phyloP scores from a whole-genome alignment of 106 monocot species.

The Xerophyta viscosa region DNA sequence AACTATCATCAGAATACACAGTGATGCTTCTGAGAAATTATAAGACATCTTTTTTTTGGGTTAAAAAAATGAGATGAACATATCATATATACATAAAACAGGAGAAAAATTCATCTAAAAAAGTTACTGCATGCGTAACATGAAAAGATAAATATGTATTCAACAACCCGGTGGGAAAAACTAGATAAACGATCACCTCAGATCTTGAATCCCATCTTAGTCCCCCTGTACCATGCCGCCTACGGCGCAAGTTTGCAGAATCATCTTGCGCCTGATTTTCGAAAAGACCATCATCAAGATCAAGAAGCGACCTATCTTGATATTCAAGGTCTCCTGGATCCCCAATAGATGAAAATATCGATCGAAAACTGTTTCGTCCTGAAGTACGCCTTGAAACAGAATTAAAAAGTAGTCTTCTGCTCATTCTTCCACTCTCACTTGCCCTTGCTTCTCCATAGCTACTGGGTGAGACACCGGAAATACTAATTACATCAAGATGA shows the following conservation, averaged over 20 bases:
- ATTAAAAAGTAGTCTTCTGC: constrained; percentile 68
- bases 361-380: constrained; percentile 20
- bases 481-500: constrained; percentile 57
- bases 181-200: constrained; percentile 41
- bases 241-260: constrained; percentile 15
- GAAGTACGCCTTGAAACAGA: constrained; percentile 53
- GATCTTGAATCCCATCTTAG: constrained; percentile 57
- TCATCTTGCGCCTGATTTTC: constrained; percentile 30
- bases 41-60: too few species aligned
- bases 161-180: constrained; percentile 18
- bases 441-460: constrained; percentile 14
- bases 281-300: constrained; percentile 42
- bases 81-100: too few species aligned
- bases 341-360: constrained; percentile 17
- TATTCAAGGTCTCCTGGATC: constrained; percentile 33
- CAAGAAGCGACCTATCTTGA: constrained; percentile 48
- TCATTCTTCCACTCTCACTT: constrained; percentile 33
- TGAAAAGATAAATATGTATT: constrained; percentile 10
- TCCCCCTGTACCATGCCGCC: constrained; percentile 27
- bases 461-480: constrained; percentile 27
- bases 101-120: too few species aligned
- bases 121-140: background rate
- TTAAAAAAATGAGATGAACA: too few species aligned
- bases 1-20: too few species aligned
- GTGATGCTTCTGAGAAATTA: too few species aligned